Evolutionary conservation across 345 rosid species (phyloP).

Genomic region (Raphanus sativus): DNA sequence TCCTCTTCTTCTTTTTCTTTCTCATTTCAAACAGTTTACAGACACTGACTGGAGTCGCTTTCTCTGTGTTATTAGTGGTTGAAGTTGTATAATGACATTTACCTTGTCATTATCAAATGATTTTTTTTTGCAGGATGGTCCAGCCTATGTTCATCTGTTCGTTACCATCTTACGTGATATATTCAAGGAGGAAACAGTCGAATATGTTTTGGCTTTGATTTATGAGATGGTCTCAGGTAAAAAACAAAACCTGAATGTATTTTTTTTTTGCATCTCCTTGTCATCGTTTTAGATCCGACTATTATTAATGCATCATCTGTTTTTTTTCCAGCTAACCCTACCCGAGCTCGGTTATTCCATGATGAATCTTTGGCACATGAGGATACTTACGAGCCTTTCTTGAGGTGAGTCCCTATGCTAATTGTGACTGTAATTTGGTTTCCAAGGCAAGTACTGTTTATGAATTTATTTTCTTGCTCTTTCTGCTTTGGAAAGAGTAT

Average conservation of each 20-base stretch:
- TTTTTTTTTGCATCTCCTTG: background rate
- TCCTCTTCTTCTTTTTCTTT: background rate
- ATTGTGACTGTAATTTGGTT: background rate
- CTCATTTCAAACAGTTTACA: background rate
- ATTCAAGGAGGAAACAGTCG: constrained; percentile 92
- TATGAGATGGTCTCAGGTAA: constrained; percentile 89
- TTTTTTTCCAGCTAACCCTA: constrained; percentile 76
- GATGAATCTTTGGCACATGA: constrained; percentile 70
- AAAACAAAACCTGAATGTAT: too few relatives aligned
- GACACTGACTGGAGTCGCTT: background rate
- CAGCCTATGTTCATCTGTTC: constrained; percentile 81
- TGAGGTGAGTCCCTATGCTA: constrained; percentile 60
- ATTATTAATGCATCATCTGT: constrained; percentile 33
- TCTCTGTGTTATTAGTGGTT: background rate
- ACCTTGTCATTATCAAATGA: too few relatives aligned
- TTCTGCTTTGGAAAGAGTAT: constrained; percentile 2
- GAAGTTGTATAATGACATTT: background rate
- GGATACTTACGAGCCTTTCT: constrained; percentile 91
- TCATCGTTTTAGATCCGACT: constrained; percentile 1
- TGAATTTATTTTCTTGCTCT: background rate
- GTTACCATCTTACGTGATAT: constrained; percentile 84
- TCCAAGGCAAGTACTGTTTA: background rate
- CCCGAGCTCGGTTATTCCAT: constrained; percentile 89
- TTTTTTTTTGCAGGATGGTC: constrained; percentile 79
- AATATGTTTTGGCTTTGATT: constrained; percentile 90